Conservation (phyloP, 352 stramenopile species). For the Elongisporangium undulatum region DNA sequence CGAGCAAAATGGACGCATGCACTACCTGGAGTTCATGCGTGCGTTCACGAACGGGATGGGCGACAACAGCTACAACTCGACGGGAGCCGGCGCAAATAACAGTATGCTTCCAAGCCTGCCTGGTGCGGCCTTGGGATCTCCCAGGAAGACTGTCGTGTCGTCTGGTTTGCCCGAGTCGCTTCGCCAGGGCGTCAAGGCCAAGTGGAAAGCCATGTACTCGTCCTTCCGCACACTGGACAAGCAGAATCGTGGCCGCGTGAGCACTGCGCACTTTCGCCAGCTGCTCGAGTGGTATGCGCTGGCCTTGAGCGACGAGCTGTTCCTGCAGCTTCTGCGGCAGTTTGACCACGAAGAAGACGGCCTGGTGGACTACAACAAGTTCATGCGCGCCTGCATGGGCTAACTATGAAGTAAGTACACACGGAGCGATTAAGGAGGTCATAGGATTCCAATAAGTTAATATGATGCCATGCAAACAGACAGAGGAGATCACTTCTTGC, state of each 20-base stretch:
- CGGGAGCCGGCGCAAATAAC: not conserved
- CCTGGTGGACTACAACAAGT: conserved; percentile 68
- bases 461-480: not conserved
- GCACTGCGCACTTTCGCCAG: conserved; percentile 58
- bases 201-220: conserved; percentile 73
- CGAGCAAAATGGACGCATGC: conserved; percentile 61
- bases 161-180: conserved; percentile 30
- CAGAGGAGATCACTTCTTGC: not conserved
- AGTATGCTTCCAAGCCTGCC: conserved; percentile 24
- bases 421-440: not conserved
- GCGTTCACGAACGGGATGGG: conserved; percentile 57
- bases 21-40: conserved; percentile 61
- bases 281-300: conserved; percentile 73
- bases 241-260: conserved; percentile 38
- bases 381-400: conserved; percentile 60
- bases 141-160: not conserved
- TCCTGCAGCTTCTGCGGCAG: conserved; percentile 51
- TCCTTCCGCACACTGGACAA: conserved; percentile 69
- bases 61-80: conserved; percentile 11
- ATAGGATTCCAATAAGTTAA: conserved; percentile 1
- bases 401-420: conserved; percentile 7
- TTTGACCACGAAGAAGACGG: conserved; percentile 60
- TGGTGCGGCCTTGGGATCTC: not conserved
- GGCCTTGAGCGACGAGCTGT: conserved; percentile 37
- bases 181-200: conserved; percentile 44